A percentile compares a stretch with the other conserved stretches of the same genome.
Evolutionary conservation across 176 grass and related monocot species (phyloP).

Genomic region (Tuctoria greenei): DNA sequence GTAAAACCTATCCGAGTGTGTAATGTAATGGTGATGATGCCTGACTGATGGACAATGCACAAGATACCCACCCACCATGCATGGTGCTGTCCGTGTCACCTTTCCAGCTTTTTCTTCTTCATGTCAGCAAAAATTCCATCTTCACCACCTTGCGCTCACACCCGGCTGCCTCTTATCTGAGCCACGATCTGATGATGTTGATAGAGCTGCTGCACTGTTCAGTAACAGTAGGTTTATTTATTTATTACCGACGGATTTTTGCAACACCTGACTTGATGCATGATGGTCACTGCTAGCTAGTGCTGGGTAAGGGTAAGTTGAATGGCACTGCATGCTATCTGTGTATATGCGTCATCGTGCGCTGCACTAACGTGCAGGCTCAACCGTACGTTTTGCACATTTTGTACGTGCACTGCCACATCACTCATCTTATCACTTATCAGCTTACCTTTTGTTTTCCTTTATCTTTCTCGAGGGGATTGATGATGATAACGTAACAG

Average conservation of each 20-base stretch:
- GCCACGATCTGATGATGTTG: neutral
- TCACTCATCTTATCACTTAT: constrained; percentile 35
- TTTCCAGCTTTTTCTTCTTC: constrained; percentile 14
- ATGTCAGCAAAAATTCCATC: constrained; percentile 27
- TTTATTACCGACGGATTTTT: neutral
- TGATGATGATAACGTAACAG: constrained; percentile 18
- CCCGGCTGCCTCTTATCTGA: neutral
- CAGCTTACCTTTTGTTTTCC: constrained; percentile 15
- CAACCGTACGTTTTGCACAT: constrained; percentile 39
- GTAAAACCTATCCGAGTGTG: constrained; percentile 7
- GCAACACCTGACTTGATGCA: neutral
- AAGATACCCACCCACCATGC: constrained; percentile 27
- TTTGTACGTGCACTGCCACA: constrained; percentile 26
- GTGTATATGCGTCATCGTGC: constrained; percentile 15
- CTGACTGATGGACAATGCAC: constrained; percentile 26
- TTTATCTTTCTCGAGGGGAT: constrained; percentile 4
- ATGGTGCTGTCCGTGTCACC: constrained; percentile 44
- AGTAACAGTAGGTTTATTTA: constrained; percentile 3
- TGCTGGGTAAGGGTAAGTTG: constrained; percentile 8
- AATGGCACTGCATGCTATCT: neutral
- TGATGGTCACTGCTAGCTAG: too few species aligned
- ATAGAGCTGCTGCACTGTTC: neutral
- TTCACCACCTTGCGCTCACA: neutral
- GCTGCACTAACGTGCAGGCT: constrained; percentile 18
- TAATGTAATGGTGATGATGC: neutral